Evolutionary conservation across 352 stramenopile species (phyloP), one percentile per base, ranked within the genome.

Genomic region (Globisporangium nagaii): DNA sequence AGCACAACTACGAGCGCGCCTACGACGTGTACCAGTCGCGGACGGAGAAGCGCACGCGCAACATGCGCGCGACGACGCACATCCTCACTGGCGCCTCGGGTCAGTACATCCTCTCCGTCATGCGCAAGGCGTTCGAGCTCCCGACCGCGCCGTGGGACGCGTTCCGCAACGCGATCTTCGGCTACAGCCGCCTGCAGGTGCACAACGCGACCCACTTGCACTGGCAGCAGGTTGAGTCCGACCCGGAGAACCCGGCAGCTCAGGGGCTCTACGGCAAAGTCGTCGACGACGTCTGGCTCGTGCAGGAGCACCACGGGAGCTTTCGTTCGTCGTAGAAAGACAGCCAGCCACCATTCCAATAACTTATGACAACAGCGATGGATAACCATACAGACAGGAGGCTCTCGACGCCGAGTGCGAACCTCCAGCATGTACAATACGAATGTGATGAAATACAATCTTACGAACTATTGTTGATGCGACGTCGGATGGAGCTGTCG

Each of bases 1-100:
- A 95, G 58, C 88, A 96, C 77, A 96, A 96, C 68, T 96, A 95
- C 67, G 87, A 96, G 58, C 78, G 88, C 34, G 84, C 80, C 17
- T 95, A 80, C 47, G 86, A 95, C 58, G 67, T 96, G 7, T 93
- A 91, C 63, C 71, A 72, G 22, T 75, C 62, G 2, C 32, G 67
- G 34, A 93, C 82, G 4, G 77, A 68, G 68, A 63, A 70, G 36
- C 70, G 73, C 35, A 93, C 84, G n/a, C 73, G 49, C 45, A 89
- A 96, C 66, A 93, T 92, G 79, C 64, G 63, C 13, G 84, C 79
- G 20, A 95, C 88, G 12, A 96, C 85, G 32, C 86, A 96, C 70
- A 93, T 96, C 36, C 70, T 95, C 53, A 95, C 83, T 2, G 86
- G 86, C n/a, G 85, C 83, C 8, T 92, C 84, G n/a, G 86, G 88